These are phyloP conservation scores for Trypanosoma platydactyli DNA, from an alignment of 208 protist species.

Conservation along the genomic window DNA sequence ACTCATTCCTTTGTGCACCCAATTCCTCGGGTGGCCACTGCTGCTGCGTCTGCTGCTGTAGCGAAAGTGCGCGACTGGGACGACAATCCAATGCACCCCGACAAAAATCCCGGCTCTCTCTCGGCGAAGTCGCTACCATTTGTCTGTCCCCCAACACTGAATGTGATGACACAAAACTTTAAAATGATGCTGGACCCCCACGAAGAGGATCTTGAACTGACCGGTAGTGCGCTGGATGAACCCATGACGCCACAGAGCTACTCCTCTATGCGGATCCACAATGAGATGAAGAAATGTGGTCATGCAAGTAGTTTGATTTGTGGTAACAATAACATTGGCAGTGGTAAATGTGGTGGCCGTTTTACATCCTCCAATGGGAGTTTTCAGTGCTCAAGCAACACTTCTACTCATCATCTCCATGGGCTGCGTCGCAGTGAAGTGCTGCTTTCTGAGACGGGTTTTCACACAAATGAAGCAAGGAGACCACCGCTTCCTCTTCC, in stretches of 20 bases:
- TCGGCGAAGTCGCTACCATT: not conserved
- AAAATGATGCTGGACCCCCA: constrained; percentile 14
- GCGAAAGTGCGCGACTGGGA: not conserved
- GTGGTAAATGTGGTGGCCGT: not conserved
- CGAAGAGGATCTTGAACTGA: constrained; percentile 23
- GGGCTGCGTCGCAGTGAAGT: no score
- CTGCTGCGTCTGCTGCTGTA: not conserved
- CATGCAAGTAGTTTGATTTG: not conserved
- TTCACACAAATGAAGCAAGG: no score
- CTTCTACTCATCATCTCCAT: no score
- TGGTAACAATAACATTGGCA: not conserved
- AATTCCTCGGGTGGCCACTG: not conserved
- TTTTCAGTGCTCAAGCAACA: no score
- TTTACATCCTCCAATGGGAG: not conserved
- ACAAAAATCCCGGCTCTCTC: not conserved
- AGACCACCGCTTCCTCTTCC: no score
- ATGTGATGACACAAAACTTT: not conserved
- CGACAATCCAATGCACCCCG: not conserved
- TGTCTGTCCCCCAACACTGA: constrained; percentile 7
- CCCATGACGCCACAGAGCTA: constrained; percentile 63
- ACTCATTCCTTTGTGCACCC: no score
- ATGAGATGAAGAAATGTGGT: constrained; percentile 3
- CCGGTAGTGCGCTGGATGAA: constrained; percentile 31
- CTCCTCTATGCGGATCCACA: constrained; percentile 23
- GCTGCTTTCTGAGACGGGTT: no score